These are phyloP conservation scores for Ampelocalamus luodianensis DNA, from an alignment of 176 grass and related monocot genomes.

Conservation along the genomic window DNA sequence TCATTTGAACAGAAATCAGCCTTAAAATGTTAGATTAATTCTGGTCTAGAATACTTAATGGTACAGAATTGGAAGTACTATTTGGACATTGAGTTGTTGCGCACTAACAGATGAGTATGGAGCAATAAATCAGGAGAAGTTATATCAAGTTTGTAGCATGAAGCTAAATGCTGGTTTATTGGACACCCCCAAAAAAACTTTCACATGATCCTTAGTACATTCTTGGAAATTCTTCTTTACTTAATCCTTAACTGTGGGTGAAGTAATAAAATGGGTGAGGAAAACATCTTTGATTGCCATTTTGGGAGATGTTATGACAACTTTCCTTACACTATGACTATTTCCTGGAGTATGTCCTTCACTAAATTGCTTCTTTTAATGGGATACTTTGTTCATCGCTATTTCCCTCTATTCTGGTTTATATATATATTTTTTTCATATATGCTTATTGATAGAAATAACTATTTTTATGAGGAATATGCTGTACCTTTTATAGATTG, in stretches of 20 bases:
- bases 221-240: background rate
- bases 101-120: slow-evolving; percentile 7
- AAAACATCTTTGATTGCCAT: slow-evolving; percentile 1
- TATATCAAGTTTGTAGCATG: slow-evolving; percentile 2
- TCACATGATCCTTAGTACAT: background rate
- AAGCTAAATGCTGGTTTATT: slow-evolving; percentile 20
- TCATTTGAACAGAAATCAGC: background rate
- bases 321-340: slow-evolving; percentile 5
- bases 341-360: background rate
- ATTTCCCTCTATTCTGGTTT: slow-evolving; percentile 27
- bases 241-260: background rate
- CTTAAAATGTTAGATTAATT: background rate
- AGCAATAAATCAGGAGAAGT: background rate
- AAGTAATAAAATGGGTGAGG: background rate
- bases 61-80: background rate
- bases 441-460: slow-evolving; percentile 4
- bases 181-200: background rate
- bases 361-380: slow-evolving; percentile 22
- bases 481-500: slow-evolving; percentile 61
- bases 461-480: slow-evolving; percentile 7
- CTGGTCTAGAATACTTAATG: slow-evolving; percentile 18
- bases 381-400: slow-evolving; percentile 16
- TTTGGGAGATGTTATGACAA: slow-evolving; percentile 18
- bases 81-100: background rate
- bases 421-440: background rate